Evolutionary conservation across 306 rosid genomes (phyloP), one percentile per base, ranked within the genome.

Genomic region (Hippophae rhamnoides): DNA sequence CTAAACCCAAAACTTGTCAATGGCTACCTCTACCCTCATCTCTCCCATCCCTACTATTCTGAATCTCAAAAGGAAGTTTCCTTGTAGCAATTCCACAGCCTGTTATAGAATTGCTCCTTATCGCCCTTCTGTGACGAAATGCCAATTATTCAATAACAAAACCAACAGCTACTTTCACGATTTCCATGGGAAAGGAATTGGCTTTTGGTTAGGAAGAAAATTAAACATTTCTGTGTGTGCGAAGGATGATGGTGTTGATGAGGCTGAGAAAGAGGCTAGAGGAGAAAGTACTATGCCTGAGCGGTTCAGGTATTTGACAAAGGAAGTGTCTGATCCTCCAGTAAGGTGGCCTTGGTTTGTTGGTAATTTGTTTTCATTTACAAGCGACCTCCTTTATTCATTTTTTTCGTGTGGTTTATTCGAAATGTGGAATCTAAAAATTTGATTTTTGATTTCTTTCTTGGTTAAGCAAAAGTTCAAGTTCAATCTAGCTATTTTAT

Each of bases 311-410:
- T 74, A 83, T 52, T 73, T 81, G 43, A 8, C 84, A 41, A 80
- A 71, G 72, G 95, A 92, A 84, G 90, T 80, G 76, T 77, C 95
- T 4, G 81, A 77, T 63, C 74, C 82, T 56, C 89, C 93, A 47
- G 57, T 82, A 31, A 74, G 84, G 63, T 92, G 99, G 99, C 96
- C 95, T 11, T 88, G 75, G 81, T 46, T 92, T 71, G 75, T 88
- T 1, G 96, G 99, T 85, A 68, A 58, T 12, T 49, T 12, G 8
- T 48, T 5, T 48, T 48, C 38, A 31, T 49, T 43, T 12, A 31
- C 54, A 9, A 77, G 23, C 6, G 41, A 47, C 46, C 44, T 13
- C 57, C 48, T 5, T 43, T 46, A 7, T 4, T 7, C 1, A 54
- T 14, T 56, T 45, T 25, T 1, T 70, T 71, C 64, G 13, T 57